A percentile compares a stretch with the other conserved stretches of the same genome.
These are phyloP conservation scores for Hypoxylon sp. DNA, from an alignment of 2,329 filamentous ascomycete species.

Conservation along the genomic window DNA sequence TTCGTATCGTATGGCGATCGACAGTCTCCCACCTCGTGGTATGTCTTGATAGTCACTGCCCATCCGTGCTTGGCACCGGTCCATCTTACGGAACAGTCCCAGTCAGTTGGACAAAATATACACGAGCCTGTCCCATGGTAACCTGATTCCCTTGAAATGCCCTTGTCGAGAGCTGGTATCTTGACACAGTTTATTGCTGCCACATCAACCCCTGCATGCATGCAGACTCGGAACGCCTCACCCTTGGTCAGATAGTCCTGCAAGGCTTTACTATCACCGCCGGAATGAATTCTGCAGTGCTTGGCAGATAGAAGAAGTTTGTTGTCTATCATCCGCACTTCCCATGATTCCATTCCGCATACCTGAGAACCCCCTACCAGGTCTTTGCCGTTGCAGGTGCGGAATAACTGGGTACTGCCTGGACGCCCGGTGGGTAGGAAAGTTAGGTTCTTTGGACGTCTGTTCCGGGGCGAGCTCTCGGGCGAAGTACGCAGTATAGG, in stretches of 20 bases:
- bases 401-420: not conserved
- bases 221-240: not conserved
- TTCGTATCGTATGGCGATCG: conserved; percentile 1
- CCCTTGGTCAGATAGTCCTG: not conserved
- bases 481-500: not conserved
- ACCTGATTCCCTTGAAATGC: not conserved
- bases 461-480: too few relatives aligned
- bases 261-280: not conserved
- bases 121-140: conserved; percentile 1
- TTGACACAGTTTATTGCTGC: not conserved
- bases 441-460: not conserved
- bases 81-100: conserved; percentile 7
- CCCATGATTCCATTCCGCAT: not conserved
- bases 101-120: conserved; percentile 1
- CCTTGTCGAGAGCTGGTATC: not conserved
- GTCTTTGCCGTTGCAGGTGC: not conserved
- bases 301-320: conserved; percentile 2
- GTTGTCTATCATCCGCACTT: not conserved
- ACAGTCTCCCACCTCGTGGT: conserved; percentile 9
- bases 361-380: not conserved
- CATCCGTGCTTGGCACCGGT: not conserved
- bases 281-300: not conserved
- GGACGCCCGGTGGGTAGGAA: too few relatives aligned
- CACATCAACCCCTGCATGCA: not conserved
- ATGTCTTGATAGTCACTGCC: conserved; percentile 2